phyloP scores from a whole-genome alignment of 371 early-diverging fungal genomes.

The Capniomyces stellatus region DNA sequence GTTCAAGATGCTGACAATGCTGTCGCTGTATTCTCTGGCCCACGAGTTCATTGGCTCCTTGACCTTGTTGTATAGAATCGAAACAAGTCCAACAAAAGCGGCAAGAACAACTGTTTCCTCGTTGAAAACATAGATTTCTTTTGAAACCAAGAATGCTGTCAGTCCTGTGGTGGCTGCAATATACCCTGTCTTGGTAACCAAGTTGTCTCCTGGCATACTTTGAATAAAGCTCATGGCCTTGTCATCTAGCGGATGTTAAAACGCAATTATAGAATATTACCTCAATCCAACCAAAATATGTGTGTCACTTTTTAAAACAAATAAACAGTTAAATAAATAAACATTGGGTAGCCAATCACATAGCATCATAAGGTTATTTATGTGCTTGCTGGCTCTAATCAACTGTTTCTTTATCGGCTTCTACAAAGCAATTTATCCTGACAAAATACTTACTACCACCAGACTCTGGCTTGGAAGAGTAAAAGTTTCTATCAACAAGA shows the following conservation, averaged over 20 bases:
- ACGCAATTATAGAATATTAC: background rate
- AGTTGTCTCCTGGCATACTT: constrained; percentile 73
- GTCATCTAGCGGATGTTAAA: constrained; percentile 9
- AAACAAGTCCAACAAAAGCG: constrained; percentile 53
- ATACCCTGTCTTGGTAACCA: constrained; percentile 77
- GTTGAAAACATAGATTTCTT: constrained; percentile 92
- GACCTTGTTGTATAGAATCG: constrained; percentile 49
- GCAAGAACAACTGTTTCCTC: constrained; percentile 77
- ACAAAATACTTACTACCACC: no score
- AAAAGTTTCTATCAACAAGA: no score
- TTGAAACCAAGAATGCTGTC: constrained; percentile 75
- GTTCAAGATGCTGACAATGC: constrained; percentile 58
- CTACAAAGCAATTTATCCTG: background rate
- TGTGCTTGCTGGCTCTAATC: background rate
- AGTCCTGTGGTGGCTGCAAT: constrained; percentile 66
- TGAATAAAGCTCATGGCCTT: constrained; percentile 78
- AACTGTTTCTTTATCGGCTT: background rate
- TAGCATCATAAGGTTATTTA: background rate
- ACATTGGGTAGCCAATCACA: background rate
- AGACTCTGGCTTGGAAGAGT: no score
- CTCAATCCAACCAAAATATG: background rate
- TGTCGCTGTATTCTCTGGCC: constrained; percentile 50
- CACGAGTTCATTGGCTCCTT: constrained; percentile 77
- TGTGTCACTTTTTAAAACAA: background rate
- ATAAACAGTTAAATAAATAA: background rate